These are phyloP conservation scores for Lactarius psammicola DNA, from an alignment of 768 basidiomycete genomes.

Conservation along the genomic window DNA sequence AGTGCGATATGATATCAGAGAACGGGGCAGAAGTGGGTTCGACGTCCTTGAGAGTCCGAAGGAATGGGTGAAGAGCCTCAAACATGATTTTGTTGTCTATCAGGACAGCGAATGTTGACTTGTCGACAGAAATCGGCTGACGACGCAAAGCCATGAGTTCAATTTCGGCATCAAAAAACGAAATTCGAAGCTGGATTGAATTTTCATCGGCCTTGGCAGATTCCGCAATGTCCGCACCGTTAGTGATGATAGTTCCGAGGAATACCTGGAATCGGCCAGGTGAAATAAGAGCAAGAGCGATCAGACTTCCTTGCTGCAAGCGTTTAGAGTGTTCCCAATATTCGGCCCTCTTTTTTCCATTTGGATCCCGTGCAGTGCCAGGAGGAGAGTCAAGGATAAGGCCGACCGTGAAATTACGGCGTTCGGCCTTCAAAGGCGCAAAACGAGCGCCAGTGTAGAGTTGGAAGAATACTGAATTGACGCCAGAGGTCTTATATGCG, in stretches of 20 bases:
- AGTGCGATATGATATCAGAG: slow-evolving; percentile 11
- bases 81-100: slow-evolving; percentile 27
- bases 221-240: slow-evolving; percentile 45
- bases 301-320: slow-evolving; percentile 60
- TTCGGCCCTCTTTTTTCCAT: slow-evolving; percentile 40
- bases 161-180: slow-evolving; percentile 62
- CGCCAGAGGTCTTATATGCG: slow-evolving; percentile 48
- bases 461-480: slow-evolving; percentile 58
- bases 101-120: slow-evolving; percentile 21
- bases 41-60: slow-evolving; percentile 22
- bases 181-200: slow-evolving; percentile 47
- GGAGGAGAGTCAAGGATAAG: slow-evolving; percentile 54
- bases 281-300: slow-evolving; percentile 51
- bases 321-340: slow-evolving; percentile 69
- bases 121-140: slow-evolving; percentile 32
- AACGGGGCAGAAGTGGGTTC: slow-evolving; percentile 28
- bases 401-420: slow-evolving; percentile 49
- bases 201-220: slow-evolving; percentile 39
- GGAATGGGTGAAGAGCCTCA: slow-evolving; percentile 25
- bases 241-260: slow-evolving; percentile 53
- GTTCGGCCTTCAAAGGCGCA: slow-evolving; percentile 45
- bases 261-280: slow-evolving; percentile 37
- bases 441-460: slow-evolving; percentile 58
- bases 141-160: slow-evolving; percentile 48
- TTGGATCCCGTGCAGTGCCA: slow-evolving; percentile 47